Evolutionary conservation across 2,329 filamentous ascomycete genomes (phyloP).

Genomic region (Escovopsis weberi): DNA sequence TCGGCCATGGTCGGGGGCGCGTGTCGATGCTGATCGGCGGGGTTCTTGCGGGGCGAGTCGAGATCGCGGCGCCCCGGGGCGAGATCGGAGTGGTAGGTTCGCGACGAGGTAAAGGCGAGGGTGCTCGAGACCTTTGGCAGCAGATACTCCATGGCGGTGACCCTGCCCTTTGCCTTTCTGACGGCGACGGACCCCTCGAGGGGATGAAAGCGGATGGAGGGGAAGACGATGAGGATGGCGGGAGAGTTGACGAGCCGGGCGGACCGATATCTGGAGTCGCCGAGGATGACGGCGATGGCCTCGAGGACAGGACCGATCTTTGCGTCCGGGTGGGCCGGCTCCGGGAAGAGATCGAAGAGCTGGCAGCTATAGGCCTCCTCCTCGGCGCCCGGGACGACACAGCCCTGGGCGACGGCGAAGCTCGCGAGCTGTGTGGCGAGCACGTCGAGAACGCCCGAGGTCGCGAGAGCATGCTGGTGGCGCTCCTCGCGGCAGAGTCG

Average conservation of each 20-base stretch:
- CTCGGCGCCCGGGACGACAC: constrained; percentile 53
- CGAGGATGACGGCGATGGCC: constrained; percentile 62
- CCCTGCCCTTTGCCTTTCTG: constrained; percentile 24
- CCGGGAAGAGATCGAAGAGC: constrained; percentile 42
- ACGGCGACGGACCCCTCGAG: constrained; percentile 27
- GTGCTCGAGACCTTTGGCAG: constrained; percentile 37
- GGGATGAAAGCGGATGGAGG: constrained; percentile 38
- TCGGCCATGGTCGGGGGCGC: constrained; percentile 17
- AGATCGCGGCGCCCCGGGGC: constrained; percentile 14
- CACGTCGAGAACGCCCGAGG: constrained; percentile 61
- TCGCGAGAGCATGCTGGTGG: constrained; percentile 58
- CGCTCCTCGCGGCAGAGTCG: constrained; percentile 51
- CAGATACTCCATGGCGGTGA: constrained; percentile 49
- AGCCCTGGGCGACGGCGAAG: constrained; percentile 52
- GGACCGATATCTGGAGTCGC: constrained; percentile 64
- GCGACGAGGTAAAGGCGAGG: constrained; percentile 28
- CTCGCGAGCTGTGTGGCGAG: constrained; percentile 60
- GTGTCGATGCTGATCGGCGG: constrained; percentile 15
- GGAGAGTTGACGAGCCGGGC: constrained; percentile 57
- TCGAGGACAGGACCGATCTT: constrained; percentile 58
- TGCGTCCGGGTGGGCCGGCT: constrained; percentile 41
- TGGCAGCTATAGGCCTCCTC: constrained; percentile 37
- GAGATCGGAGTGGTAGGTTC: constrained; percentile 9
- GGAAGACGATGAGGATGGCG: constrained; percentile 54
- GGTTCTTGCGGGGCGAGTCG: constrained; percentile 15